These are phyloP conservation scores for Cadophora gregata DNA, from an alignment of 2,329 filamentous ascomycete species.

Conservation along the genomic window DNA sequence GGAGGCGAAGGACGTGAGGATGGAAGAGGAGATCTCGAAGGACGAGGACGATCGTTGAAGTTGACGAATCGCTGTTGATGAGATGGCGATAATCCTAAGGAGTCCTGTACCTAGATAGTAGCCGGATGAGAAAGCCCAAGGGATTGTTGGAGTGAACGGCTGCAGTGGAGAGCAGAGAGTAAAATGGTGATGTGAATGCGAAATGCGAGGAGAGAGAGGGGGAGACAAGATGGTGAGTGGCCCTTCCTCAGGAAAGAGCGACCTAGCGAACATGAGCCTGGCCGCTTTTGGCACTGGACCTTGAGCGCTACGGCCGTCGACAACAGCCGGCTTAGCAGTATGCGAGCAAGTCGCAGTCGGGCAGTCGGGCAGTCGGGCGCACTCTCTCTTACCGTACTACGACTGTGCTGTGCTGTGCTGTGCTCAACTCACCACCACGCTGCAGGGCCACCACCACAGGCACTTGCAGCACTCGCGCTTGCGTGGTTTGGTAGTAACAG, in stretches of 20 bases:
- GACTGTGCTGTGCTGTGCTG: no score
- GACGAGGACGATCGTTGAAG: conserved; percentile 7
- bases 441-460: neutral
- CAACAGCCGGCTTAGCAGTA: neutral
- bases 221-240: conserved; percentile 18
- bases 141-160: neutral
- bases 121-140: neutral
- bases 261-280: conserved; percentile 15
- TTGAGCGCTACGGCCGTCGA: conserved; percentile 11
- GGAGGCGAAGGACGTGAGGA: conserved; percentile 23
- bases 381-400: neutral
- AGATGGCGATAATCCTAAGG: neutral
- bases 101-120: neutral
- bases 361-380: neutral
- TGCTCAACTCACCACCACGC: neutral
- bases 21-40: conserved; percentile 18
- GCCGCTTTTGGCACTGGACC: conserved; percentile 16
- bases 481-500: neutral
- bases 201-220: conserved; percentile 21
- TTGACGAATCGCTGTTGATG: conserved; percentile 13
- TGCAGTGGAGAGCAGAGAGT: neutral
- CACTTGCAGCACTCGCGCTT: neutral
- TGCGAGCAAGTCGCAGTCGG: neutral
- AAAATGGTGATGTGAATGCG: conserved; percentile 19
- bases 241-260: conserved; percentile 13